These are phyloP conservation scores for Pleomassaria siparia DNA, from an alignment of 2,329 filamentous ascomycete species.

Conservation along the genomic window DNA sequence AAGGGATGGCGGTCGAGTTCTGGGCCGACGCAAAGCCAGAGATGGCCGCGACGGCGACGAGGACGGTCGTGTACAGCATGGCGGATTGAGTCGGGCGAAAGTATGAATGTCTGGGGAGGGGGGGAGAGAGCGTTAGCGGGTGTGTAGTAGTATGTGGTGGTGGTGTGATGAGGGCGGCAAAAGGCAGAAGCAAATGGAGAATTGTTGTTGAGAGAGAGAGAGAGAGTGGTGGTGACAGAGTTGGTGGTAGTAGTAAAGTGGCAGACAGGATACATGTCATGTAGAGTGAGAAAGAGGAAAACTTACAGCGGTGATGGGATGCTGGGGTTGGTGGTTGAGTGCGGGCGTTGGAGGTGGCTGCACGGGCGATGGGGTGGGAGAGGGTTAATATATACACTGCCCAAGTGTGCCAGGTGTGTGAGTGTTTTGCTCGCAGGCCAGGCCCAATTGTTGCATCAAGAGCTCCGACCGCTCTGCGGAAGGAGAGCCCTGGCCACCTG, in stretches of 20 bases:
- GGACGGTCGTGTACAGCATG: constrained; percentile 53
- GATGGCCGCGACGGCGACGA: constrained; percentile 51
- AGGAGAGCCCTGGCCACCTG: constrained; percentile 4
- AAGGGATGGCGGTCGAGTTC: constrained; percentile 39
- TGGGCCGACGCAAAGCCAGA: constrained; percentile 50
- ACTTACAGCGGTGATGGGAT: constrained; percentile 4
- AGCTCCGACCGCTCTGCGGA: constrained; percentile 1
- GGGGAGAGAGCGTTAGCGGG: constrained; percentile 25
- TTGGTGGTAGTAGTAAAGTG: constrained; percentile 10
- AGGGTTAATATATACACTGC: no score
- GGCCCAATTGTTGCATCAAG: not conserved
- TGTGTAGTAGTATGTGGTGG: no score
- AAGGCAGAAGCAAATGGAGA: not conserved
- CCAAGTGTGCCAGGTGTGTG: no score
- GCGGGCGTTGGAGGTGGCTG: constrained; percentile 1
- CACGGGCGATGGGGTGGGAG: not conserved
- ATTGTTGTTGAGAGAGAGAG: constrained; percentile 1
- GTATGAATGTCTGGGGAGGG: constrained; percentile 40
- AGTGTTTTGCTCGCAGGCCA: constrained; percentile 1
- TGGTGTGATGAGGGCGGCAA: not conserved
- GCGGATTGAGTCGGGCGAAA: constrained; percentile 25
- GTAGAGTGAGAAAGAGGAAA: constrained; percentile 11
- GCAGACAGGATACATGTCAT: constrained; percentile 8
- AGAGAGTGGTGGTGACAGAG: not conserved
- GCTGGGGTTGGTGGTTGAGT: not conserved